phyloP scores from a whole-genome alignment of 2,329 filamentous ascomycete genomes.

The Diaporthe vexans region DNA sequence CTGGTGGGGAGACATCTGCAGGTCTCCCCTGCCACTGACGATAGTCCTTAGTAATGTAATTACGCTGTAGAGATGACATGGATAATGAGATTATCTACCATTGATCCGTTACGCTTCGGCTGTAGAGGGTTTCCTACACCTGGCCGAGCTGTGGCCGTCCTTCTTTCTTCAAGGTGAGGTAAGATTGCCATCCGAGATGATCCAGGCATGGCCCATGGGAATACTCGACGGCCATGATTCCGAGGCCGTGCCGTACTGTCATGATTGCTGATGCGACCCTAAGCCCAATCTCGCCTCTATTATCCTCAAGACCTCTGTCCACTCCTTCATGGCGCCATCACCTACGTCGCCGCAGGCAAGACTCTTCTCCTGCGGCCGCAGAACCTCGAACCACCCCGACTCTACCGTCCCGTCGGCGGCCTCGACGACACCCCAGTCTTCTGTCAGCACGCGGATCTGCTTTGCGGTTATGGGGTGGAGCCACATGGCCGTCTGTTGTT shows the following conservation, averaged over 20 bases:
- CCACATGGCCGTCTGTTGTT: conserved; percentile 76
- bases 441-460: conserved; percentile 77
- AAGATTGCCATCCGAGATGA: background rate
- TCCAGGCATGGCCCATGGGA: background rate
- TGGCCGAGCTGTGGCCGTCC: background rate
- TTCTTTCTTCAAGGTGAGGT: background rate
- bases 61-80: conserved; percentile 19
- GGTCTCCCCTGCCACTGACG: background rate
- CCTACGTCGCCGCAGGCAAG: conserved; percentile 90
- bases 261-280: background rate
- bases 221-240: background rate
- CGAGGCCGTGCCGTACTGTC: background rate
- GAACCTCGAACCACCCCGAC: conserved; percentile 72
- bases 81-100: conserved; percentile 1
- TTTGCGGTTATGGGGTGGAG: conserved; percentile 82
- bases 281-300: conserved; percentile 69
- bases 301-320: conserved; percentile 78
- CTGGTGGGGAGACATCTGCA: conserved; percentile 22
- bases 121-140: no score
- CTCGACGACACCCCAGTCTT: conserved; percentile 76
- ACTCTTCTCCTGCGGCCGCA: conserved; percentile 80
- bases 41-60: conserved; percentile 28
- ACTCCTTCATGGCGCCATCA: conserved; percentile 85
- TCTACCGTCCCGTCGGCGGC: conserved; percentile 46
- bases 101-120: no score